These are phyloP conservation scores for Austroboletus eburneus DNA, from an alignment of 768 basidiomycete genomes.

Conservation along the genomic window DNA sequence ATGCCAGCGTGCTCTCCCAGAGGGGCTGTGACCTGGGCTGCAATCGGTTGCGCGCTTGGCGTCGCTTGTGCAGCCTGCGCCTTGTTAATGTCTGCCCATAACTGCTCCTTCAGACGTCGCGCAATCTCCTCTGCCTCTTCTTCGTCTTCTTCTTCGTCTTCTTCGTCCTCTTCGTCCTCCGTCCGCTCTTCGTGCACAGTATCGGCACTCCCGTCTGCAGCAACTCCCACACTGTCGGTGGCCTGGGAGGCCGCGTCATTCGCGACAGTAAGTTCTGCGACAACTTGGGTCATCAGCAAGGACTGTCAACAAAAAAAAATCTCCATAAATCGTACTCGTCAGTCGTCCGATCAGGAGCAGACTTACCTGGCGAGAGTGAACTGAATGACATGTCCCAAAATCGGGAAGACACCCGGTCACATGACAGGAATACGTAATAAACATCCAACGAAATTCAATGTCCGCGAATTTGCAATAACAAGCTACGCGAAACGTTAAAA, in stretches of 20 bases:
- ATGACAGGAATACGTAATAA: conserved; percentile 2
- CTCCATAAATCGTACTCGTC: conserved; percentile 6
- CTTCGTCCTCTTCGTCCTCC: conserved; percentile 45
- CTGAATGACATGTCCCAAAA: not conserved
- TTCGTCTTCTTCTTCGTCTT: conserved; percentile 50
- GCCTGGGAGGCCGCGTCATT: conserved; percentile 1
- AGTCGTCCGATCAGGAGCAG: conserved; percentile 1
- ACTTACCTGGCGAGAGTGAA: conserved; percentile 12
- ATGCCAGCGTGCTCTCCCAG: conserved; percentile 9
- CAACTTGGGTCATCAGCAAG: conserved; percentile 13
- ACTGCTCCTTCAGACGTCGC: conserved; percentile 66
- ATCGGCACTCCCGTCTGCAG: not conserved
- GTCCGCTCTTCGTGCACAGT: too few relatives aligned
- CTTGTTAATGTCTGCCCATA: conserved; percentile 73
- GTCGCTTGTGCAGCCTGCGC: conserved; percentile 44
- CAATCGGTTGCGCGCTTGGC: conserved; percentile 16
- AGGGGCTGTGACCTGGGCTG: not conserved
- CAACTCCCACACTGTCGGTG: not conserved
- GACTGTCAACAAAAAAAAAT: conserved; percentile 1
- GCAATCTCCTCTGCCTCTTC: conserved; percentile 76
- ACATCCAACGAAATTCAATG: conserved; percentile 1
- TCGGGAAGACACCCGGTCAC: conserved; percentile 9
- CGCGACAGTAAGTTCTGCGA: conserved; percentile 5
- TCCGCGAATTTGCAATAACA: conserved; percentile 21
- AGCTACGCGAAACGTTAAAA: too few relatives aligned